Percentiles rank a stretch among this genome's conserved stretches.
phyloP scores from a whole-genome alignment of 352 stramenopile species.

The Paralagenidium karlingii region DNA sequence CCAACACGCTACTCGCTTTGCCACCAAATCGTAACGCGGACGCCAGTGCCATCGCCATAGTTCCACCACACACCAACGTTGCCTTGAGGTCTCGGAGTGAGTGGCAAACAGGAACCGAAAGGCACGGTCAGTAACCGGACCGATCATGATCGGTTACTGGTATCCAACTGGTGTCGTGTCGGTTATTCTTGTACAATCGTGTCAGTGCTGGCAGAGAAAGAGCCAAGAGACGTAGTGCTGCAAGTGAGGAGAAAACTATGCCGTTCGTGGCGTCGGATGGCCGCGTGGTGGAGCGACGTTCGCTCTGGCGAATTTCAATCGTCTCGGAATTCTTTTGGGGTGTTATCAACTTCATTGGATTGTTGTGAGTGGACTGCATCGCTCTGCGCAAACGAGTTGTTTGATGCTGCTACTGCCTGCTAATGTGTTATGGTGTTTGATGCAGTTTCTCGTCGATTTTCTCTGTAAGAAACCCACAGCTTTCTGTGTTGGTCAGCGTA shows the following conservation, averaged over 20 bases:
- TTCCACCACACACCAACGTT: too few relatives aligned
- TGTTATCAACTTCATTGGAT: constrained; percentile 53
- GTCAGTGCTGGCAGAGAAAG: too few relatives aligned
- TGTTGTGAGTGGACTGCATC: constrained; percentile 40
- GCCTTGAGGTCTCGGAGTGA: too few relatives aligned
- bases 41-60: too few relatives aligned
- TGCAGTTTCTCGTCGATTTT: constrained; percentile 41
- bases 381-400: neutral
- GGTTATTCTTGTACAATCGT: too few relatives aligned
- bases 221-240: too few relatives aligned
- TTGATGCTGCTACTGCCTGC: neutral
- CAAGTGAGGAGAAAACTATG: constrained; percentile 16
- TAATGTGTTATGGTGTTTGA: neutral
- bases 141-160: too few relatives aligned
- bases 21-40: too few relatives aligned
- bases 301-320: constrained; percentile 50
- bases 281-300: constrained; percentile 53
- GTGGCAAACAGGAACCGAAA: too few relatives aligned
- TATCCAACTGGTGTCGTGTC: too few relatives aligned
- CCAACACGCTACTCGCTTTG: too few relatives aligned
- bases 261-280: constrained; percentile 40
- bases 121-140: too few relatives aligned
- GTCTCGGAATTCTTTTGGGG: constrained; percentile 59
- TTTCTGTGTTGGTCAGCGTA: neutral
- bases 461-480: constrained; percentile 17